Evolutionary conservation across 2,329 filamentous ascomycete genomes (phyloP), one percentile per base, ranked within the genome.

Genomic region (Fusarium anguioides): DNA sequence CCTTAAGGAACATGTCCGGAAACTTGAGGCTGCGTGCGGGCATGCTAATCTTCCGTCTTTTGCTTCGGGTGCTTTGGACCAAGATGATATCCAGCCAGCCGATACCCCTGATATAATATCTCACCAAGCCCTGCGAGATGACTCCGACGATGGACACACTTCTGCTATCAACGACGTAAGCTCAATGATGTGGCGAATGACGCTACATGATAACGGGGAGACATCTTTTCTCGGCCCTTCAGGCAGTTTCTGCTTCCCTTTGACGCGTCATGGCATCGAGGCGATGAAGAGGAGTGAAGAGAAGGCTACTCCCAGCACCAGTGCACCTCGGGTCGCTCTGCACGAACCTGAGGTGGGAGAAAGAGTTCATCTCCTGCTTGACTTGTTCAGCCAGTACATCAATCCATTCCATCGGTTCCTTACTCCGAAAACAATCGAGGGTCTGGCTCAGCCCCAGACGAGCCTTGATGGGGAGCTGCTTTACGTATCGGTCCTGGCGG

Each of bases 121-220:
- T 6, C 6, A 29, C 6, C 27, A 29, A 11, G 8, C 27, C 27
- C 27, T 10, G 27, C n/a, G n/a, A n/a, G 27, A 37, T 9, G 31
- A 27, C 7, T n/a, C 9, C 3, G 46, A 53, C 0, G 21, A 27
- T 15, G 20, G 6, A 18, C 23, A 46, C n/a, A 21, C n/a, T 8
- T 53, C 50, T 11, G 50, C 50, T 14, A 27, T 53, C 11, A 15
- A 53, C 8, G 50, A 53, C 0, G 40, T 53, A n/a, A 53, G 50
- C 29, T 36, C 40, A 3, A 53, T 46, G 50, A 46, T 47, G 50
- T 47, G 50, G 50, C 40, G 50, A 18, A 48, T 48, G 46, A 48
- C 36, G 7, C n/a, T 48, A 5, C n/a, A 48, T 4, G 46, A 14
- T 4, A 35, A 20, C 1, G 46, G 46, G 12, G 46, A 53, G 20